These are phyloP conservation scores for Sedum album DNA, from an alignment of 164 flowering plant species.

Conservation along the genomic window DNA sequence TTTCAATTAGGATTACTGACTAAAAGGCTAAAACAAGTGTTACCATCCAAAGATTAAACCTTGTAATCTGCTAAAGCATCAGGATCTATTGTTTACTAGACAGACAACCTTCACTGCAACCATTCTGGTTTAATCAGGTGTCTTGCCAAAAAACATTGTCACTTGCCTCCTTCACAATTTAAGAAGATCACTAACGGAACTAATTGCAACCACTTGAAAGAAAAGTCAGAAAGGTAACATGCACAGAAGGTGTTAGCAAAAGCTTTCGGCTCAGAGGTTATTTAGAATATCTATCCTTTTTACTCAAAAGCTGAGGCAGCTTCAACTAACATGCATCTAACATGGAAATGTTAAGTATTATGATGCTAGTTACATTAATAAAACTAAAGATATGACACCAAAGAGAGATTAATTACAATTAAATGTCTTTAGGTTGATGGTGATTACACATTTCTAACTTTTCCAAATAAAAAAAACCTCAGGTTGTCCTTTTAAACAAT, in stretches of 20 bases:
- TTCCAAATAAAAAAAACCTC: not conserved
- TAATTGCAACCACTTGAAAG: too few relatives aligned
- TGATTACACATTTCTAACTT: not conserved
- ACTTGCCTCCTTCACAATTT: not conserved
- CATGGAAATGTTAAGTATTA: not conserved
- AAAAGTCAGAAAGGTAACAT: too few relatives aligned
- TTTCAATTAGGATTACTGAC: not conserved
- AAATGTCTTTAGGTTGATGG: not conserved
- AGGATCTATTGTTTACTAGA: not conserved
- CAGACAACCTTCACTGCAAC: not conserved
- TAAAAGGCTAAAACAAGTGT: too few relatives aligned
- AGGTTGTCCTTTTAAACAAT: not conserved
- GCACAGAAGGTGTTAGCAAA: too few relatives aligned
- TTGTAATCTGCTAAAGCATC: too few relatives aligned
- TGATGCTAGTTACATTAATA: too few relatives aligned
- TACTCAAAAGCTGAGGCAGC: slow-evolving; percentile 1
- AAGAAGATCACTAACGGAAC: not conserved
- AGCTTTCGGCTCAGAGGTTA: not conserved
- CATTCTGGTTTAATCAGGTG: not conserved
- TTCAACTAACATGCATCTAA: slow-evolving; percentile 2
- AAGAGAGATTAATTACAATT: not conserved
- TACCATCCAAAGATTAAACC: too few relatives aligned
- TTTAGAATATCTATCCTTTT: not conserved
- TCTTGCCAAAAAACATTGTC: not conserved
- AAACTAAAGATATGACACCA: not conserved